Evolutionary conservation across 2,329 filamentous ascomycete genomes (phyloP).

Genomic region (Ophiostoma angusticollis): DNA sequence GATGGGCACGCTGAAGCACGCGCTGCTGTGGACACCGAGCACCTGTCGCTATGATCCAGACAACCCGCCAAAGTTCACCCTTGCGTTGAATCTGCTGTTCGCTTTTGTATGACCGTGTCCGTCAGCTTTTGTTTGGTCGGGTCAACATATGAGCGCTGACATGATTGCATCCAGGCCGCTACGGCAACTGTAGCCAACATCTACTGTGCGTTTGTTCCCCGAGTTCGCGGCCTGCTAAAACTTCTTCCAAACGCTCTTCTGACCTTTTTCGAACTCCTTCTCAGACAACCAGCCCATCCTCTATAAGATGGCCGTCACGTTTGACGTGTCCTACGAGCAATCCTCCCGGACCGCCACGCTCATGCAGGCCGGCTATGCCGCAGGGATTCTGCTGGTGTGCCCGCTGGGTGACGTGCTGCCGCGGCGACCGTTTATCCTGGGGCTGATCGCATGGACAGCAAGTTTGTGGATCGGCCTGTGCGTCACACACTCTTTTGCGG

Average conservation of each 20-base stretch:
- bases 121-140: not conserved
- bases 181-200: conserved; percentile 67
- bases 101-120: conserved; percentile 34
- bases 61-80: conserved; percentile 53
- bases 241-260: too few species aligned
- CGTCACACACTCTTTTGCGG: conserved; percentile 48
- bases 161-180: conserved; percentile 26
- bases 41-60: conserved; percentile 56
- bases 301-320: conserved; percentile 60
- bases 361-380: conserved; percentile 68
- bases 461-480: conserved; percentile 61
- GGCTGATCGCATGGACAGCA: conserved; percentile 54
- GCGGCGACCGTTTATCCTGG: conserved; percentile 56
- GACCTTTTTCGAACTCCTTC: too few species aligned
- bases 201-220: conserved; percentile 35
- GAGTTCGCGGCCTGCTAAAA: too few species aligned
- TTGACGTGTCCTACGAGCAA: conserved; percentile 55
- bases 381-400: conserved; percentile 59
- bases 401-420: conserved; percentile 60
- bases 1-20: not conserved
- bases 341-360: conserved; percentile 58
- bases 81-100: conserved; percentile 58
- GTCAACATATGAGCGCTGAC: too few species aligned
- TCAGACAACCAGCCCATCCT: conserved; percentile 62
- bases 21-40: conserved; percentile 28